Evolutionary conservation across 2,329 filamentous ascomycete species (phyloP).

Genomic region (Cyanodermella asteris): DNA sequence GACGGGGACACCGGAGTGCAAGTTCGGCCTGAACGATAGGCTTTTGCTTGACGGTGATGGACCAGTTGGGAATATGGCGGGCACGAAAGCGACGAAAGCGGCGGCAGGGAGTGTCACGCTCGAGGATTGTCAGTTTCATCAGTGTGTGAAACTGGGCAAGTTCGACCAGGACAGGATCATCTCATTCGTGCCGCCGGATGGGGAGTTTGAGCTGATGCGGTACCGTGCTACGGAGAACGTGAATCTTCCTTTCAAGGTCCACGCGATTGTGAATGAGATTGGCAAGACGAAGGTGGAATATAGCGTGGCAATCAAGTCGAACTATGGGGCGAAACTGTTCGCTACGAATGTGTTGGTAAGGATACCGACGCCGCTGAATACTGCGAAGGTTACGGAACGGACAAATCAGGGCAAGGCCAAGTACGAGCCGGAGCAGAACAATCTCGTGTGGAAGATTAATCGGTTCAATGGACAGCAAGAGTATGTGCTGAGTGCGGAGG

Average conservation of each 20-base stretch:
- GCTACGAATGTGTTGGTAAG: conserved; percentile 89
- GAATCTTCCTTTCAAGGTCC: conserved; percentile 94
- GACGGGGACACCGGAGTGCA: conserved; percentile 90
- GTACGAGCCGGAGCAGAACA: conserved; percentile 94
- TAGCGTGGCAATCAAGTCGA: conserved; percentile 90
- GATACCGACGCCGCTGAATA: conserved; percentile 91
- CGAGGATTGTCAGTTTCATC: conserved; percentile 97
- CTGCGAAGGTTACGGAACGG: conserved; percentile 76
- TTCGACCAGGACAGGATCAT: conserved; percentile 96
- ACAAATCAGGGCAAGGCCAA: conserved; percentile 94
- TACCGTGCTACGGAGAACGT: conserved; percentile 97
- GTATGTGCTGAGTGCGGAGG: conserved; percentile 84
- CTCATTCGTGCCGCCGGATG: conserved; percentile 87
- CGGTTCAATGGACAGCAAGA: conserved; percentile 97
- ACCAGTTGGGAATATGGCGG: conserved; percentile 54
- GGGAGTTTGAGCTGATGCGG: conserved; percentile 96
- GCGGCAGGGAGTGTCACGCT: conserved; percentile 87
- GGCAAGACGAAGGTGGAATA: conserved; percentile 97
- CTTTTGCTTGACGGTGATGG: conserved; percentile 67
- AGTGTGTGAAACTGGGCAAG: conserved; percentile 92
- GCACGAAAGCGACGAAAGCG: conserved; percentile 78
- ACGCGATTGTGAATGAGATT: conserved; percentile 94
- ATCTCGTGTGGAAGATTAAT: conserved; percentile 97
- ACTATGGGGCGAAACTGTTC: conserved; percentile 89
- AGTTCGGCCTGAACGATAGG: conserved; percentile 92